Percentiles rank a stretch among this genome's conserved stretches.
These are phyloP conservation scores for Phanerochaete sordida DNA, from an alignment of 768 basidiomycete species.

Conservation along the genomic window DNA sequence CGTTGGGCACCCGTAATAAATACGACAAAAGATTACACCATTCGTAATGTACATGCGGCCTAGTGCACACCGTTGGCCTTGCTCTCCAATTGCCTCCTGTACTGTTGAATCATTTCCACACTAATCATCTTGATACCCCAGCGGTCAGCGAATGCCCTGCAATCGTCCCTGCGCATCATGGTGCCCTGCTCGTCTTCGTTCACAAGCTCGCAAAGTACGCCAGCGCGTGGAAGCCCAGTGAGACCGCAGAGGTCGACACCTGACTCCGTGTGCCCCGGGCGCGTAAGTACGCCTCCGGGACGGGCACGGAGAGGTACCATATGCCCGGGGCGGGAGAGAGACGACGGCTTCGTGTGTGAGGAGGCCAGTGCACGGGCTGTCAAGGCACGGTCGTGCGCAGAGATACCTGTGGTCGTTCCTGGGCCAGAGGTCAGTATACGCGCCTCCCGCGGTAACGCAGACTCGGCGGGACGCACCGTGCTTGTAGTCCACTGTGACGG, in stretches of 20 bases:
- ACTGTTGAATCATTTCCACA: slow-evolving; percentile 74
- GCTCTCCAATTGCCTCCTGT: slow-evolving; percentile 20
- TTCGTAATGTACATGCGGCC: not conserved
- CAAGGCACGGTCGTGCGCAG: slow-evolving; percentile 89
- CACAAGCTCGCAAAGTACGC: slow-evolving; percentile 91
- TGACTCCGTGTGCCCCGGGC: slow-evolving; percentile 93
- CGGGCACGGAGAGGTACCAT: slow-evolving; percentile 90
- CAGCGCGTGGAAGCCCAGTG: slow-evolving; percentile 64
- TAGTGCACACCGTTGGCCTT: not conserved
- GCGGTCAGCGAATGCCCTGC: slow-evolving; percentile 82
- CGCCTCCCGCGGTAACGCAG: no score
- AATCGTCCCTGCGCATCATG: slow-evolving; percentile 96
- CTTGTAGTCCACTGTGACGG: slow-evolving; percentile 91
- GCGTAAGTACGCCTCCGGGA: slow-evolving; percentile 78
- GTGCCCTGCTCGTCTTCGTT: slow-evolving; percentile 85
- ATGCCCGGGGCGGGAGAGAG: slow-evolving; percentile 93
- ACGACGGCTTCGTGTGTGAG: slow-evolving; percentile 45
- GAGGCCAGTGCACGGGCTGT: slow-evolving; percentile 83
- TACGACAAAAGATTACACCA: not conserved
- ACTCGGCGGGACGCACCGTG: slow-evolving; percentile 51
- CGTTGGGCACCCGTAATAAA: not conserved
- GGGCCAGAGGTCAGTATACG: slow-evolving; percentile 2
- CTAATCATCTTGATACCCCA: slow-evolving; percentile 95
- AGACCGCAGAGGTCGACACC: slow-evolving; percentile 83
- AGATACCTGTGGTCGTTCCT: slow-evolving; percentile 96